Conservation (phyloP, 2,329 filamentous ascomycete genomes). For the Ceratocystis colombiana region DNA sequence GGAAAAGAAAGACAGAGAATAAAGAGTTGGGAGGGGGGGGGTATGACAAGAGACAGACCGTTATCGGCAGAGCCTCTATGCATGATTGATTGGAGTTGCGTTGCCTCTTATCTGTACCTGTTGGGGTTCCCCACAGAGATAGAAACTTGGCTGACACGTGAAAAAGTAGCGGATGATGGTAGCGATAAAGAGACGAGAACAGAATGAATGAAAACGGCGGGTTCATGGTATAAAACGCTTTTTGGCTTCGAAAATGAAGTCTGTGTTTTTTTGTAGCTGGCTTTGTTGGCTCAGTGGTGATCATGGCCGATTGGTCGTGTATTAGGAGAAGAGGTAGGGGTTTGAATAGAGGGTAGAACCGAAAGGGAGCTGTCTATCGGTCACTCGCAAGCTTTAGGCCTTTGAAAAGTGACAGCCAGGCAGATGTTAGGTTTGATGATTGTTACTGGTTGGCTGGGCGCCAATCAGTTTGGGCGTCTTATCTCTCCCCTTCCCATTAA, state of each 20-base stretch:
- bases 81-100: constrained; percentile 6
- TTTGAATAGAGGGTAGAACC: no score
- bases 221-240: background rate
- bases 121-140: background rate
- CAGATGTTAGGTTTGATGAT: no score
- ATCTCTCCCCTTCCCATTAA: background rate
- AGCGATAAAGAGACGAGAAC: background rate
- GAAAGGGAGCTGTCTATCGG: no score
- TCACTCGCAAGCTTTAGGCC: no score
- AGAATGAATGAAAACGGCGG: background rate
- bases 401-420: no score
- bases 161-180: background rate
- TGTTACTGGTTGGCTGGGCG: background rate
- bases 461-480: background rate
- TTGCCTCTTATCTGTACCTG: background rate
- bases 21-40: background rate
- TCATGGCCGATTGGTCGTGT: background rate
- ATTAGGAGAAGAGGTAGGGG: background rate
- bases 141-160: background rate
- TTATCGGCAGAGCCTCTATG: background rate
- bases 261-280: no score
- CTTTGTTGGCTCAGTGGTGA: no score
- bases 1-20: no score
- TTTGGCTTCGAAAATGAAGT: background rate
- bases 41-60: background rate